Conservation (phyloP, 352 stramenopile species). For the Thraustotheca clavata region DNA sequence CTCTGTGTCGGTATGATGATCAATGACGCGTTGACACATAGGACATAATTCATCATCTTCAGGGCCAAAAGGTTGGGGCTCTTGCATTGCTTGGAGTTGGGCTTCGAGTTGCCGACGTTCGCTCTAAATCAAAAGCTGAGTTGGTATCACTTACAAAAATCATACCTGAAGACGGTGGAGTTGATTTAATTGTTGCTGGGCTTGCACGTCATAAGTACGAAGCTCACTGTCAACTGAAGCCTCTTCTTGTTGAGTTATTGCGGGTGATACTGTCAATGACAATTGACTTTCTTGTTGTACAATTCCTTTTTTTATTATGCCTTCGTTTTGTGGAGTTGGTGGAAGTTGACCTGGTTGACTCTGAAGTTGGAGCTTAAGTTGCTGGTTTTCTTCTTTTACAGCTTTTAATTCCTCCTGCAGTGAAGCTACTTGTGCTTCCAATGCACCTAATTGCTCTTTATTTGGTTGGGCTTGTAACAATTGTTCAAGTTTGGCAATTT, state of each 20-base stretch:
- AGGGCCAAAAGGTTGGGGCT: not conserved
- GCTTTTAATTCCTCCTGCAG: slow-evolving; percentile 34
- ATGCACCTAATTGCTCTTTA: slow-evolving; percentile 27
- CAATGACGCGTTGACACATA: slow-evolving; percentile 43
- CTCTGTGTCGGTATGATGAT: slow-evolving; percentile 46
- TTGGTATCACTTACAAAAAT: not conserved
- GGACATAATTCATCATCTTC: slow-evolving; percentile 38
- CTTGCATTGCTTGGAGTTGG: slow-evolving; percentile 26
- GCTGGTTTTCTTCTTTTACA: slow-evolving; percentile 5
- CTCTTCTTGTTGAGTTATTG: not conserved
- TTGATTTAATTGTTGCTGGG: slow-evolving; percentile 2
- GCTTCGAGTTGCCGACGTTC: slow-evolving; percentile 36
- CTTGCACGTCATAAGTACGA: not conserved
- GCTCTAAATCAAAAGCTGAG: slow-evolving; percentile 21
- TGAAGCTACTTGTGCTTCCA: slow-evolving; percentile 38
- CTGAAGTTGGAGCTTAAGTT: slow-evolving; percentile 26
- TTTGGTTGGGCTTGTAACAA: slow-evolving; percentile 39
- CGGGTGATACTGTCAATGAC: not conserved
- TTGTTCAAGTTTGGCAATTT: slow-evolving; percentile 57
- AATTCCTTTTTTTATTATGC: too few species aligned
- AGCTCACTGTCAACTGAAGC: not conserved
- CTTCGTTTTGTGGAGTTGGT: too few species aligned
- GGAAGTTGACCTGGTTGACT: slow-evolving; percentile 44
- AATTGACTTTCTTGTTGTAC: too few species aligned
- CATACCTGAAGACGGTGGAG: slow-evolving; percentile 11